Evolutionary conservation across 2,329 filamentous ascomycete genomes (phyloP).

Genomic region (Calonectria hongkongensis): DNA sequence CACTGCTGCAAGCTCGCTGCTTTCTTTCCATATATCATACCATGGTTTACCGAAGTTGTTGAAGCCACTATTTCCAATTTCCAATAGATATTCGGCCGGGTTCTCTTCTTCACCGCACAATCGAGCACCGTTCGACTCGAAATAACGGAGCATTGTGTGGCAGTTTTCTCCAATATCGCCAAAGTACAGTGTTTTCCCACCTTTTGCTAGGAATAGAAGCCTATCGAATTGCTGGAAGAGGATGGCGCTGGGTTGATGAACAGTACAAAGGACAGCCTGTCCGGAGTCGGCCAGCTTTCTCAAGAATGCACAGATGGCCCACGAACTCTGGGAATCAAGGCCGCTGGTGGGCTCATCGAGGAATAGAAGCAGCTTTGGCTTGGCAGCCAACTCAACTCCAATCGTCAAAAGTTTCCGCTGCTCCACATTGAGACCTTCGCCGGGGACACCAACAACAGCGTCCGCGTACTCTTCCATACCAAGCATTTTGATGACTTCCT

Average conservation of each 20-base stretch:
- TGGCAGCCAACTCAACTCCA: slow-evolving; percentile 75
- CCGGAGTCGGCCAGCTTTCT: slow-evolving; percentile 75
- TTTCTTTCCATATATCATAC: slow-evolving; percentile 79
- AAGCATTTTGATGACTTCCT: slow-evolving; percentile 79
- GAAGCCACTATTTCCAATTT: slow-evolving; percentile 65
- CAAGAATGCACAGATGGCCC: slow-evolving; percentile 78
- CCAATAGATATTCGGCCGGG: slow-evolving; percentile 85
- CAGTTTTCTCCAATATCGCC: slow-evolving; percentile 79
- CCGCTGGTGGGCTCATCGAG: slow-evolving; percentile 78
- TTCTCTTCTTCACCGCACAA: slow-evolving; percentile 78
- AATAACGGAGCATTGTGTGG: slow-evolving; percentile 75
- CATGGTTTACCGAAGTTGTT: slow-evolving; percentile 73
- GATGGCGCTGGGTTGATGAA: slow-evolving; percentile 73
- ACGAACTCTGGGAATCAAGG: slow-evolving; percentile 78
- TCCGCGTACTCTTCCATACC: slow-evolving; percentile 81
- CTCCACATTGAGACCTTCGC: slow-evolving; percentile 77
- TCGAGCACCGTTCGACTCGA: slow-evolving; percentile 78
- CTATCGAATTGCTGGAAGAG: slow-evolving; percentile 76
- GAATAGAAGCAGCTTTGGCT: slow-evolving; percentile 76
- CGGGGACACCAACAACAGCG: slow-evolving; percentile 78
- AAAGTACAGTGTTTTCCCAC: slow-evolving; percentile 82
- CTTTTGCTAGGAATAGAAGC: slow-evolving; percentile 77
- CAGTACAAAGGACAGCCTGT: slow-evolving; percentile 73
- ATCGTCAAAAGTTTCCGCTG: slow-evolving; percentile 78
- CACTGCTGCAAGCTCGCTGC: slow-evolving; percentile 70